Base-by-base conservation (phyloP, 805 yeast genomes). In the Candida silvicultrix region DNA sequence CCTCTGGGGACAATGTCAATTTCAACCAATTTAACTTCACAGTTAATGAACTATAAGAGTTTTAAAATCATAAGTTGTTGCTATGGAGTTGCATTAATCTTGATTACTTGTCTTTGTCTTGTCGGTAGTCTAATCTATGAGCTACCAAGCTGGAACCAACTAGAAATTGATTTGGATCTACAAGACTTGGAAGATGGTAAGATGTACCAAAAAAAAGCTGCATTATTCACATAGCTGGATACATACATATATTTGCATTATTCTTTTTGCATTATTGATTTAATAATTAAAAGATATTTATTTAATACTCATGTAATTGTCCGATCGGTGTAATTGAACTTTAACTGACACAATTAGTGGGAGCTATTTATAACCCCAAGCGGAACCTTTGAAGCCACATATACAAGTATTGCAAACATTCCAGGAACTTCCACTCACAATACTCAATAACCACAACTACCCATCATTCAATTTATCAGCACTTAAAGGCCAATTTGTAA, bases 1-100 rank as follows among this genome's bases (percentile, higher is more conserved):
- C 97, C 96, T 4, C 57, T 89, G 55, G 97, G 96, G 2, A 87
- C 95, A 0, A 80, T 86, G 83, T 70, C 83, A 0, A 60, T 84
- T 14, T 78, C 88, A 2, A 73, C 78, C 47, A 62, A 69, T 10
- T 75, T 78, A 53, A 58, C 89, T 18, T 81, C 70, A 38, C 55
- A 49, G 4, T 59, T 74, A 2, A 77, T 75, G 41, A 74, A 74
- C 2, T 59, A 84, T 52, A 57, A 62, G 11, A 78, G 85, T 0
- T 85, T 87, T 63, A 71, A 77, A 51, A 81, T 83, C 10, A 51
- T 86, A 22, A 77, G 83, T 14, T 70, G 81, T 6, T 73, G 86
- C 4, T 85, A 84, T 57, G 81, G 81, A 0, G 70, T 69, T 14
- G 58, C 71, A 2, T 74, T 82, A 42, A 65, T 83, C 11, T 15